phyloP scores from a whole-genome alignment of 2,329 filamentous ascomycete genomes.

The Claviceps monticola region DNA sequence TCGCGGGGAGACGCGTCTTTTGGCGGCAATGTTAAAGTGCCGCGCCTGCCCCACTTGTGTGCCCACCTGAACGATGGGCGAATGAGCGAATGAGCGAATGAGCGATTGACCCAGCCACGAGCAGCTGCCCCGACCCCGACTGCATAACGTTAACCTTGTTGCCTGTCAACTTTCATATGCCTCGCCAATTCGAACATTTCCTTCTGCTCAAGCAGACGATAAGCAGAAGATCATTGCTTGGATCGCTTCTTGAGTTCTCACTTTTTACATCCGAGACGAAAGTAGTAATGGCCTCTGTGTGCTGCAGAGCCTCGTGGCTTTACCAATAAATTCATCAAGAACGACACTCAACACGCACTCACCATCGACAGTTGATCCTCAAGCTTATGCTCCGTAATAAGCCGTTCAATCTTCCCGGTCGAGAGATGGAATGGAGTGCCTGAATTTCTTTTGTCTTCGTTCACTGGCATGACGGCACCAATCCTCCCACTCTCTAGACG shows the following conservation, averaged over 20 bases:
- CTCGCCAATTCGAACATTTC: background rate
- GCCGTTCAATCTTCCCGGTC: no score
- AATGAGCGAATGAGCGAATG: background rate
- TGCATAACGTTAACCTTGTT: background rate
- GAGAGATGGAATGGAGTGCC: background rate
- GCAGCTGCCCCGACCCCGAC: background rate
- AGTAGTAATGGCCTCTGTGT: no score
- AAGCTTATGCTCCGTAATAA: background rate
- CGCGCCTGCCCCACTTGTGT: conserved; percentile 3
- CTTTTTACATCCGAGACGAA: no score
- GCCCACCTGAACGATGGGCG: no score
- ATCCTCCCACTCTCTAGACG: background rate
- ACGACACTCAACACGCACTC: no score
- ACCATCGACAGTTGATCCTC: no score
- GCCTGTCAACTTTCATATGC: background rate
- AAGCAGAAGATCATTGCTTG: no score
- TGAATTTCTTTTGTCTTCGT: background rate
- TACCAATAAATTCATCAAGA: no score
- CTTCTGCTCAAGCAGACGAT: no score
- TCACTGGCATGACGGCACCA: background rate
- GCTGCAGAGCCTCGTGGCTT: no score
- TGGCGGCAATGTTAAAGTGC: conserved; percentile 9
- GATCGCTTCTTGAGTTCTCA: no score
- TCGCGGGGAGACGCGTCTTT: conserved; percentile 11
- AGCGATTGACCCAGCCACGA: background rate